A percentile compares a stretch with the other conserved stretches of the same genome.
These are phyloP conservation scores for Tuber melanosporum DNA, from an alignment of 495 filamentous ascomycete genomes.

Conservation along the genomic window DNA sequence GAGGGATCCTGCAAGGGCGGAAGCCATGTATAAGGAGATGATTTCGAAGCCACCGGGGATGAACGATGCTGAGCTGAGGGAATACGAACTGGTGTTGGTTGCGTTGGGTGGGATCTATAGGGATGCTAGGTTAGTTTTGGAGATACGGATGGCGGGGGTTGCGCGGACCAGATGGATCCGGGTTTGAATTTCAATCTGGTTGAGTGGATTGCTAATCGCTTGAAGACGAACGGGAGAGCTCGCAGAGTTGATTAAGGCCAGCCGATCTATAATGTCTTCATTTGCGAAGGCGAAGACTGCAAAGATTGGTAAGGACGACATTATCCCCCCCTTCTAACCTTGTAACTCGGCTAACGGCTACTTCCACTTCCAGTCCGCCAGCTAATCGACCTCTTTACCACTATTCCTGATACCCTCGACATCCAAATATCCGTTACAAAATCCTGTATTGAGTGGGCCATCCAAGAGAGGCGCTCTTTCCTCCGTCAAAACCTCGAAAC, in stretches of 20 bases:
- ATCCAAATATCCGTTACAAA: constrained; percentile 89
- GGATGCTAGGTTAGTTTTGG: constrained; percentile 61
- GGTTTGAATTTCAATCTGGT: constrained; percentile 21
- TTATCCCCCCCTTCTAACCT: not conserved
- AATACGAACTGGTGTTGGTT: constrained; percentile 79
- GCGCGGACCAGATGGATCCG: constrained; percentile 11
- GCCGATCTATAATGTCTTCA: constrained; percentile 80
- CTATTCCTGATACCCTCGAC: constrained; percentile 86
- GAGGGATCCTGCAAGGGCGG: constrained; percentile 70
- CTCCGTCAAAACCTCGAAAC: constrained; percentile 97
- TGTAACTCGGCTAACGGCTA: not conserved
- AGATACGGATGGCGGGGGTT: constrained; percentile 6
- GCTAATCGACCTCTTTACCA: constrained; percentile 88
- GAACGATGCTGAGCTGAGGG: constrained; percentile 73
- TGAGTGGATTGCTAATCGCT: not conserved
- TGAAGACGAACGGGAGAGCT: constrained; percentile 64
- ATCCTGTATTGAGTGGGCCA: constrained; percentile 98
- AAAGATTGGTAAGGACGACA: constrained; percentile 69
- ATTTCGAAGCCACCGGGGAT: constrained; percentile 75
- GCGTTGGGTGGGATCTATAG: constrained; percentile 86
- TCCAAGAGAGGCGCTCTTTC: constrained; percentile 85
- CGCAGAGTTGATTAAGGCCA: constrained; percentile 82
- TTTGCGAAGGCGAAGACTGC: constrained; percentile 99
- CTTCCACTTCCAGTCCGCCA: constrained; percentile 65
- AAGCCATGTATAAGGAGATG: constrained; percentile 77